Evolutionary conservation across 83 land plant species (phyloP).

Genomic region (Isoetes engelmannii): DNA sequence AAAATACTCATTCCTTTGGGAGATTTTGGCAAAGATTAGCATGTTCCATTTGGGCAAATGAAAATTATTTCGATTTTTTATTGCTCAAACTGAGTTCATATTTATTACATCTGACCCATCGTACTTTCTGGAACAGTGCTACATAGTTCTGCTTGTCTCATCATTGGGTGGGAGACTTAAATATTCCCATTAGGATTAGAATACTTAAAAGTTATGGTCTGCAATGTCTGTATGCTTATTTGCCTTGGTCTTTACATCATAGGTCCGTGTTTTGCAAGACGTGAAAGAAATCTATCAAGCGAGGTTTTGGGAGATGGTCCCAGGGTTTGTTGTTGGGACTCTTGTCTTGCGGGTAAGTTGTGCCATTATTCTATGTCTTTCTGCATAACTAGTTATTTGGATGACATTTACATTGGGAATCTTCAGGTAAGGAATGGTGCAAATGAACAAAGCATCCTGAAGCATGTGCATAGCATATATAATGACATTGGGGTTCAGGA

Average conservation of each 20-base stretch:
- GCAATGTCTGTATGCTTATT: background rate
- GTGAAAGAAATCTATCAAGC: slow-evolving; percentile 52
- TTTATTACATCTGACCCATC: too few relatives aligned
- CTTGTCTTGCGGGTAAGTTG: slow-evolving; percentile 56
- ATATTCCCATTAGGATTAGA: background rate
- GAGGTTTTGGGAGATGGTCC: slow-evolving; percentile 92
- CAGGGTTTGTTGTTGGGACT: slow-evolving; percentile 82
- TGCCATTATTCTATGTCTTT: too few relatives aligned
- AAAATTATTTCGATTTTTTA: too few relatives aligned
- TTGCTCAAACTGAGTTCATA: too few relatives aligned
- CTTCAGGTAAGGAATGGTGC: slow-evolving; percentile 48
- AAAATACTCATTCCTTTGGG: background rate
- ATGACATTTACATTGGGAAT: background rate
- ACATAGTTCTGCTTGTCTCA: background rate
- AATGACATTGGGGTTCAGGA: slow-evolving; percentile 85
- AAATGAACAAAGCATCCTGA: slow-evolving; percentile 51
- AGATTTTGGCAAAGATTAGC: too few relatives aligned
- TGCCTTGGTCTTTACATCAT: background rate
- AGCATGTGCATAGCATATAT: slow-evolving; percentile 63
- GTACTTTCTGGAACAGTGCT: too few relatives aligned
- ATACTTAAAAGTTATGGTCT: too few relatives aligned
- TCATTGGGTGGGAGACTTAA: background rate
- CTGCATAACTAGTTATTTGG: too few relatives aligned
- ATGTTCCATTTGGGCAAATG: too few relatives aligned
- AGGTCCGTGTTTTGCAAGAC: slow-evolving; percentile 55